A percentile compares a stretch with the other conserved stretches of the same genome.
Evolutionary conservation across 2,329 filamentous ascomycete species (phyloP).

Genomic region (Beauveria australis): DNA sequence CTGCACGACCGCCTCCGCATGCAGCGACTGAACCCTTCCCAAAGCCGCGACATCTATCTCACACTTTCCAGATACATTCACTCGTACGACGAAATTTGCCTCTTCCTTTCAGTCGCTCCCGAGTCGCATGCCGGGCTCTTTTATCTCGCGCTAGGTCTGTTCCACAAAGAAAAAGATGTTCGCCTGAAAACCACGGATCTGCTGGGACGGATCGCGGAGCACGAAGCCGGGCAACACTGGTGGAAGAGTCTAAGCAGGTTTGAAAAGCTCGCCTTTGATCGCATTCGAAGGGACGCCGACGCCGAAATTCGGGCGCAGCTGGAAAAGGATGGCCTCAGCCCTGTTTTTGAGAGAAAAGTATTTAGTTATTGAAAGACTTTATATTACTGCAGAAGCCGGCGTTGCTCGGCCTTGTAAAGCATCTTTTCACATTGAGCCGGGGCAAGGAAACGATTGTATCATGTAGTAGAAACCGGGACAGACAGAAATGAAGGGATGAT

Average conservation of each 20-base stretch:
- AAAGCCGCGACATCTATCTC: constrained; percentile 78
- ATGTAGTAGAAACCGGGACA: neutral
- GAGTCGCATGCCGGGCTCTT: constrained; percentile 85
- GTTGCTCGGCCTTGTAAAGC: neutral
- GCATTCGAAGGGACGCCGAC: constrained; percentile 62
- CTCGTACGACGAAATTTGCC: constrained; percentile 76
- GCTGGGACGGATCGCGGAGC: constrained; percentile 71
- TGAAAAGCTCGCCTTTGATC: constrained; percentile 75
- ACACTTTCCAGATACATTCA: constrained; percentile 68
- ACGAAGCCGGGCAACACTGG: constrained; percentile 89
- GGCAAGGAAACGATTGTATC: neutral
- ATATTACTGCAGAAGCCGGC: neutral
- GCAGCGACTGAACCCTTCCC: constrained; percentile 65
- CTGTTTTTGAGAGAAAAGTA: constrained; percentile 31
- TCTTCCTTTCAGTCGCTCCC: constrained; percentile 72
- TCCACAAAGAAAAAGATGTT: constrained; percentile 79
- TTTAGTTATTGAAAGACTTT: neutral
- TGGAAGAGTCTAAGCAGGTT: constrained; percentile 83
- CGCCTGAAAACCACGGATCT: constrained; percentile 69
- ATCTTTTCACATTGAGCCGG: neutral
- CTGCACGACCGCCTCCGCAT: constrained; percentile 85
- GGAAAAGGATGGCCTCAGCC: constrained; percentile 35
- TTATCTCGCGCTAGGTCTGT: constrained; percentile 82
- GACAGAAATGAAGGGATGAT: neutral
- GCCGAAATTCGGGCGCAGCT: constrained; percentile 39